Evolutionary conservation across 192 early-diverging fungal genomes (phyloP).

Genomic region (Umbelopsis isabellina): DNA sequence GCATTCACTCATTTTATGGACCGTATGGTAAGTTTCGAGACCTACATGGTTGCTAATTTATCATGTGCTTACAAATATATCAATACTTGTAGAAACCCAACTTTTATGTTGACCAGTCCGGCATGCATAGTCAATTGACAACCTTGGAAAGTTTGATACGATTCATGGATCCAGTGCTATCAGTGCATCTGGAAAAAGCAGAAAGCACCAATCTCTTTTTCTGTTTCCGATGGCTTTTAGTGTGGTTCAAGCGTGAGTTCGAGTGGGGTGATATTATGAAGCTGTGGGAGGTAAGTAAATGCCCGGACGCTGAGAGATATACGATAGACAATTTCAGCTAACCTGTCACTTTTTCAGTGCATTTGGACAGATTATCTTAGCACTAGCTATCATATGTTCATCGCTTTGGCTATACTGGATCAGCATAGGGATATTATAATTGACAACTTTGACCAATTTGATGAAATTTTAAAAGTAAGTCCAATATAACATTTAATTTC

Average conservation of each 20-base stretch:
- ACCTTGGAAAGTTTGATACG: slow-evolving; percentile 80
- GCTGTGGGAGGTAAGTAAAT: slow-evolving; percentile 81
- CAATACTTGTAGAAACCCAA: slow-evolving; percentile 63
- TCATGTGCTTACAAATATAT: not conserved
- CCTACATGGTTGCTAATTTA: not conserved
- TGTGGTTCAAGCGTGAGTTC: slow-evolving; percentile 98
- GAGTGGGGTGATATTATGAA: slow-evolving; percentile 80
- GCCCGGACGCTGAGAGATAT: not conserved
- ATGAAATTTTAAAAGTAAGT: slow-evolving; percentile 85
- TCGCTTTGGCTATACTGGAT: slow-evolving; percentile 90
- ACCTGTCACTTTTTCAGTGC: not conserved
- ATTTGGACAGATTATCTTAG: slow-evolving; percentile 76
- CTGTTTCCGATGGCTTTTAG: slow-evolving; percentile 96
- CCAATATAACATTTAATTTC: not conserved
- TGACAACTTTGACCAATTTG: slow-evolving; percentile 78
- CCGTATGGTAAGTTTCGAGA: slow-evolving; percentile 57
- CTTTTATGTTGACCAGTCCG: slow-evolving; percentile 90
- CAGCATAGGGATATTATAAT: slow-evolving; percentile 77
- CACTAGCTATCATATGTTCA: slow-evolving; percentile 84
- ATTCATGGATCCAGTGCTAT: slow-evolving; percentile 85
- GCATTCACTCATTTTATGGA: slow-evolving; percentile 90
- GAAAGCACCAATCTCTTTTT: slow-evolving; percentile 93
- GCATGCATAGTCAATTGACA: slow-evolving; percentile 88
- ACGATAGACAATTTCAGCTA: not conserved
- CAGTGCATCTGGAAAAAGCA: slow-evolving; percentile 65